phyloP scores from a whole-genome alignment of 108 stramenopile species.

The Fistulifera pelliculosa region DNA sequence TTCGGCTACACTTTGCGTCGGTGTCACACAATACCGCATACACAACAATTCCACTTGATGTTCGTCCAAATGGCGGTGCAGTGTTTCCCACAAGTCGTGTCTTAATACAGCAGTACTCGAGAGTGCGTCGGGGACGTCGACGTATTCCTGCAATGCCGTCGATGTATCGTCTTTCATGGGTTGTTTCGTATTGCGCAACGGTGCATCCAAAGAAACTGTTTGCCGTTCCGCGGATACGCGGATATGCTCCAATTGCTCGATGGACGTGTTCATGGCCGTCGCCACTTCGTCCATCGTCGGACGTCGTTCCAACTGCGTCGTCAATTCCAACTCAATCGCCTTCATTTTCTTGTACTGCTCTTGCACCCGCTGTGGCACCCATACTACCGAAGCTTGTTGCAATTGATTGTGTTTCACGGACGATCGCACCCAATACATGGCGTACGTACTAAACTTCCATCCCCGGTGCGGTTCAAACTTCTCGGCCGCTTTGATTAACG shows the following conservation, averaged over 20 bases:
- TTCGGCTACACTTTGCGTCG: constrained; percentile 57
- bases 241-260: no score
- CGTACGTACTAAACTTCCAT: constrained; percentile 93
- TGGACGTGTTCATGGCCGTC: no score
- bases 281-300: no score
- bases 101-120: constrained; percentile 41
- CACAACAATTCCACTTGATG: constrained; percentile 54
- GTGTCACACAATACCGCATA: constrained; percentile 59
- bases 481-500: constrained; percentile 88
- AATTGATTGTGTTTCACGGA: constrained; percentile 79
- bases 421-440: constrained; percentile 95
- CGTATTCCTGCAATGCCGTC: no score
- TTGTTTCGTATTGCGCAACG: no score
- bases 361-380: constrained; percentile 70
- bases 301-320: no score
- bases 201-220: no score
- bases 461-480: constrained; percentile 90
- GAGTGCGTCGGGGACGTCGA: no score
- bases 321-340: constrained; percentile 27
- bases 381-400: constrained; percentile 55
- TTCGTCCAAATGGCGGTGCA: constrained; percentile 40
- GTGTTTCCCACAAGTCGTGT: constrained; percentile 54
- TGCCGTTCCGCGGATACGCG: no score
- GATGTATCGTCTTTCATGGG: no score
- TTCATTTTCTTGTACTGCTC: constrained; percentile 27